Base-by-base conservation (phyloP, 345 rosid genomes). In the Arabidopsis thaliana region DNA sequence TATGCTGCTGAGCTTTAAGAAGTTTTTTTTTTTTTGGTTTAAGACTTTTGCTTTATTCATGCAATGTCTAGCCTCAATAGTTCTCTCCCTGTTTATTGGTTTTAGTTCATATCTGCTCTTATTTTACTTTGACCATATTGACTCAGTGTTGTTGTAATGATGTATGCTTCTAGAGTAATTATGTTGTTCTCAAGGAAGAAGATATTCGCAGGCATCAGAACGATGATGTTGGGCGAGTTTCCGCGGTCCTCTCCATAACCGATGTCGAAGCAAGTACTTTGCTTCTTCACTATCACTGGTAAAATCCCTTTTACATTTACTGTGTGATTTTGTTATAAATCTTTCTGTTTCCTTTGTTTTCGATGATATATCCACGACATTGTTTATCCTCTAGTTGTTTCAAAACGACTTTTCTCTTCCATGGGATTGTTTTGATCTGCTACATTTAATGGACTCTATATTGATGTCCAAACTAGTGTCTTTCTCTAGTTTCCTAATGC, bases 281-380 rank as follows among this genome's bases (percentile, higher is more conserved):
- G 44, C 97, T 96, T 40, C 86, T 90, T 45, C 84, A 84, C 62
- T 93, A 79, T 80, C 85, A 83, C 79, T 96, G 99, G 99, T 95
- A 85, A 73, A 34, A 13, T 50, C 20, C 30, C 68, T 60, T 69
- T 69, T 58, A 34, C 50, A 38, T 25, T 24, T 41, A 10, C 36
- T 30, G 7, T 22, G 40, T 36, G 57, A 22, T 38, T 59, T 50
- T 49, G 24, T 20, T 22, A 24, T 28, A n/a, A 37, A 14, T 64
- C 16, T 64, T 6, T 2, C 11, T 12, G 33, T 57, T 42, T 57
- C 72, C 59, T 48, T 46, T 74, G 14, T 56, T 30, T 63, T 72
- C 20, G 16, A 9, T 37, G 49, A 24, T 48, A 36, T 34, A 14
- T 60, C 1, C 16, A 12, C 14, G 1, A 30, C 8, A n/a, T 34